Evolutionary conservation across 768 basidiomycete species (phyloP).

Genomic region (Gautieria morchelliformis): DNA sequence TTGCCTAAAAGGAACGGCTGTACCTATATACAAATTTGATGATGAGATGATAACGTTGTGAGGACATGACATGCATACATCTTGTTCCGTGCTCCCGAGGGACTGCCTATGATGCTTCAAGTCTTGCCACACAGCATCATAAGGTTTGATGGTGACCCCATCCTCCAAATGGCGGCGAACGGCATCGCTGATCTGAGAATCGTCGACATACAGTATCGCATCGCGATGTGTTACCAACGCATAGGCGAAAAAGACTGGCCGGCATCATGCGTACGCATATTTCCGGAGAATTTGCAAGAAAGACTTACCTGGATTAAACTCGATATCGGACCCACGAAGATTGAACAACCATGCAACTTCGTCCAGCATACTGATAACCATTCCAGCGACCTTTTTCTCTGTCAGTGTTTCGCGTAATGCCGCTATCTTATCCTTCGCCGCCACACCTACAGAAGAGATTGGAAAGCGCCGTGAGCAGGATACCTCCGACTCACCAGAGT

Average conservation of each 20-base stretch:
- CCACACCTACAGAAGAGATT: slow-evolving; percentile 36
- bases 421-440: slow-evolving; percentile 55
- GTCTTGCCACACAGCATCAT: slow-evolving; percentile 56
- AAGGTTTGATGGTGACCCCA: slow-evolving; percentile 59
- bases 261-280: background rate
- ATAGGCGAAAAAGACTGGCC: slow-evolving; percentile 83
- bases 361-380: slow-evolving; percentile 83
- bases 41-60: background rate
- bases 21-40: background rate
- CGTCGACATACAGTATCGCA: slow-evolving; percentile 62
- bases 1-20: slow-evolving; percentile 71
- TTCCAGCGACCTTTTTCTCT: slow-evolving; percentile 39
- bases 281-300: background rate
- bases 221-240: slow-evolving; percentile 58
- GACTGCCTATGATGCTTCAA: slow-evolving; percentile 39
- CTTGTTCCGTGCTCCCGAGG: slow-evolving; percentile 20
- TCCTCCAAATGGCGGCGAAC: slow-evolving; percentile 44
- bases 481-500: slow-evolving; percentile 41
- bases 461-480: background rate
- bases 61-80: background rate
- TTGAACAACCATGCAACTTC: slow-evolving; percentile 95
- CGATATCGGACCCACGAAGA: slow-evolving; percentile 85
- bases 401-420: slow-evolving; percentile 55
- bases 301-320: slow-evolving; percentile 62
- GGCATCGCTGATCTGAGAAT: slow-evolving; percentile 35